Base-by-base conservation (phyloP, 2,329 filamentous ascomycete genomes). In the Exophiala oligosperma region DNA sequence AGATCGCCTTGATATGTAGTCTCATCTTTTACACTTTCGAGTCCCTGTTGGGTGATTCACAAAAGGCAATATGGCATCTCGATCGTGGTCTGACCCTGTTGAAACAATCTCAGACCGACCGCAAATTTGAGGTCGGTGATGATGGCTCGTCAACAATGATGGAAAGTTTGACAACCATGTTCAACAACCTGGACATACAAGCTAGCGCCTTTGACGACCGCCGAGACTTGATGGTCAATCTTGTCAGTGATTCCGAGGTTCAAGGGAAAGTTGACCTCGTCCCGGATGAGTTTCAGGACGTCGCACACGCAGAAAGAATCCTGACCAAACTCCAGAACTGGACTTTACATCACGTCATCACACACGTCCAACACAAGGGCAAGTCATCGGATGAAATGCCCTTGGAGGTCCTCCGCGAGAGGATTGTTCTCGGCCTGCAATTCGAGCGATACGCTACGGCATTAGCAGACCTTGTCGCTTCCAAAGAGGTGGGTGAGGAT, bases 1-100 rank as follows among this genome's bases (percentile, higher is more conserved):
- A 67, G 43, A 62, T 61, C 7, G 66, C 67, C 0, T 59, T 70
- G 5, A 63, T 67, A 23, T 70, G 68, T 54, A 68, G 68, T 47
- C 40, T 67, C 1, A 61, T 70, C 2, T 69, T 68, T 17, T 68
- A 67, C 53, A 58, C 64, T 4, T 68, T 67, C 21, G 67, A 70
- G 49, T 64, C 64, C 14, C 61, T 69, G 0, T 43, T 68, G 1
- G 67, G 67, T 1, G 63, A 70, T 46, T 49, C 62, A 1, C 24
- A 32, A 17, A 60, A 65, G 26, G 67, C 66, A 0, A 67, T 67
- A 23, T 66, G 61, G 53, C 67, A 69, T 52, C 66, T 70, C 1
- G 61, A 69, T 51, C 65, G 62, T 9, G 66, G 66, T 8, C 38
- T 70, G 43, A 52, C 29, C 1, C 50, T 70, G n/a, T 52, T 70